Evolutionary conservation across 2,329 filamentous ascomycete genomes (phyloP).

Genomic region (Venturia nashicola): DNA sequence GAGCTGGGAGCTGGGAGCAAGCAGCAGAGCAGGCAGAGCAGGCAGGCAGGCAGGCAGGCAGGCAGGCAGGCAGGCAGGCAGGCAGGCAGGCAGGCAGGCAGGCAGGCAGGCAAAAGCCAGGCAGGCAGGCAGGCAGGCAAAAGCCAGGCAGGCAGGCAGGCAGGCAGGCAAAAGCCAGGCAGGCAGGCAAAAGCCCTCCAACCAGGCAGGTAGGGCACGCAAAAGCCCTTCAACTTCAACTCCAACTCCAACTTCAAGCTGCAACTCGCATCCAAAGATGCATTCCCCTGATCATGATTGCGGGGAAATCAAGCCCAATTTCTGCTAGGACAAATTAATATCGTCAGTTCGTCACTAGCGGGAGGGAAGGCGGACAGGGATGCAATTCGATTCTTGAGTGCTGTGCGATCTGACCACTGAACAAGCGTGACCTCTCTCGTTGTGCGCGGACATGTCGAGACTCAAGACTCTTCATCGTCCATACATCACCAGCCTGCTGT

Average conservation of each 20-base stretch:
- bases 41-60: no score
- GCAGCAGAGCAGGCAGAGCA: no score
- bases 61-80: no score
- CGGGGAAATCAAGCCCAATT: not conserved
- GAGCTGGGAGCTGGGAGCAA: no score
- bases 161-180: no score
- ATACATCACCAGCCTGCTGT: not conserved
- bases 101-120: no score
- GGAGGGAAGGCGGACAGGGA: not conserved
- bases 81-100: no score
- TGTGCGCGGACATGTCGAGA: not conserved
- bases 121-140: no score
- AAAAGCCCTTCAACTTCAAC: not conserved
- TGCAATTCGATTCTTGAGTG: not conserved
- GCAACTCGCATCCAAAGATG: not conserved
- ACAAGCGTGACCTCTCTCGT: not conserved
- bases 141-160: no score
- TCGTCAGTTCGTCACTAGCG: slow-evolving; percentile 1
- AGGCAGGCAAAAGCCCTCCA: no score
- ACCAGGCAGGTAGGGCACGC: not conserved
- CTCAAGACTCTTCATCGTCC: not conserved
- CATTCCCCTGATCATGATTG: not conserved
- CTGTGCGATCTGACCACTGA: not conserved
- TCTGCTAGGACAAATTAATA: not conserved
- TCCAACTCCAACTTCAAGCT: not conserved